These are phyloP conservation scores for Cucumis sativus DNA, from an alignment of 306 rosid genomes.

Conservation along the genomic window Cucumber_9930_V3 NC_026655.2:21485001-21485500, in stretches of 20 bases:
- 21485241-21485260: constrained; percentile 26
- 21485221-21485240: constrained; percentile 6
- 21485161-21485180: background rate
- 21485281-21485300: constrained; percentile 26
- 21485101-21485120: background rate
- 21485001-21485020: background rate
- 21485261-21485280: constrained; percentile 5
- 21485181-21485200: background rate
- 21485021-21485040: background rate
- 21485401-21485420: constrained; percentile 15
- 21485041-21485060: background rate
- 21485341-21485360: constrained; percentile 22
- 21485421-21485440: constrained; percentile 46
- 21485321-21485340: constrained; percentile 28
- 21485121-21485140: background rate
- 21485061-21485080: background rate
- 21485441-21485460: constrained; percentile 10
- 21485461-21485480: constrained; percentile 19
- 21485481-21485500: constrained; percentile 49
- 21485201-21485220: background rate
- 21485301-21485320: constrained; percentile 17
- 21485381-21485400: constrained; percentile 26
- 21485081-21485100: background rate
- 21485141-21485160: background rate
- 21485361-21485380: constrained; percentile 53